phyloP scores from a whole-genome alignment of 805 yeast genomes.

The Kluyveromyces siamensis region DNA sequence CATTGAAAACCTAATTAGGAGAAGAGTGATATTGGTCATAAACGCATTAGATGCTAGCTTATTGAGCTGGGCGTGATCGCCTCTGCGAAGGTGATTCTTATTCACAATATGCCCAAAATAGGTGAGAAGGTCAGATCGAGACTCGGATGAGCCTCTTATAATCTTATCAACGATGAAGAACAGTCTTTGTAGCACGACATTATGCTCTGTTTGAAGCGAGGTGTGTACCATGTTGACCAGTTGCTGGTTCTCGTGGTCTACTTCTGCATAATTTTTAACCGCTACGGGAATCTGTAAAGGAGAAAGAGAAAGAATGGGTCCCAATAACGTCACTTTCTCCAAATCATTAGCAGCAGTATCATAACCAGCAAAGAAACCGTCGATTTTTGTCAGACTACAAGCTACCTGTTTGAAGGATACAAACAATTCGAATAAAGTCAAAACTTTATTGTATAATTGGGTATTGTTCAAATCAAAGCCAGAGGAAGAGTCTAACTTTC shows the following conservation, averaged over 20 bases:
- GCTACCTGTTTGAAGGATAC: slow-evolving; percentile 56
- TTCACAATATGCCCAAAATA: slow-evolving; percentile 73
- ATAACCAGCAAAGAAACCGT: slow-evolving; percentile 42
- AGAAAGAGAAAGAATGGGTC: slow-evolving; percentile 67
- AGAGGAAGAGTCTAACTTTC: slow-evolving; percentile 17
- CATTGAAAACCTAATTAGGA: slow-evolving; percentile 62
- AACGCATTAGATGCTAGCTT: slow-evolving; percentile 71
- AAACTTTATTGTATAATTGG: slow-evolving; percentile 38
- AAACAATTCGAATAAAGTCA: slow-evolving; percentile 49
- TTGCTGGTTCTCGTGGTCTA: slow-evolving; percentile 27
- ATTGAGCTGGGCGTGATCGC: slow-evolving; percentile 65
- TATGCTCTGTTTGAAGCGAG: slow-evolving; percentile 57
- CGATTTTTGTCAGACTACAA: slow-evolving; percentile 44
- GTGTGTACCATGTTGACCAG: slow-evolving; percentile 45
- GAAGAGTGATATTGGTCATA: slow-evolving; percentile 64
- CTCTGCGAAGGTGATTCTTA: slow-evolving; percentile 77
- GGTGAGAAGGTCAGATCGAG: slow-evolving; percentile 54
- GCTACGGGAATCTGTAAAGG: slow-evolving; percentile 54
- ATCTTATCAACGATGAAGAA: slow-evolving; percentile 65
- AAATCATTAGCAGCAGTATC: slow-evolving; percentile 40
- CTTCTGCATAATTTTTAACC: slow-evolving; percentile 36
- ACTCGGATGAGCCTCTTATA: slow-evolving; percentile 58
- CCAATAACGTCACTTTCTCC: slow-evolving; percentile 60
- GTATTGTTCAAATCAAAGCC: slow-evolving; percentile 40
- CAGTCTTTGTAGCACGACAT: slow-evolving; percentile 48